Evolutionary conservation across 208 protist genomes (phyloP), one percentile per base, ranked within the genome.

Genomic region (Novymonas esmeraldas): DNA sequence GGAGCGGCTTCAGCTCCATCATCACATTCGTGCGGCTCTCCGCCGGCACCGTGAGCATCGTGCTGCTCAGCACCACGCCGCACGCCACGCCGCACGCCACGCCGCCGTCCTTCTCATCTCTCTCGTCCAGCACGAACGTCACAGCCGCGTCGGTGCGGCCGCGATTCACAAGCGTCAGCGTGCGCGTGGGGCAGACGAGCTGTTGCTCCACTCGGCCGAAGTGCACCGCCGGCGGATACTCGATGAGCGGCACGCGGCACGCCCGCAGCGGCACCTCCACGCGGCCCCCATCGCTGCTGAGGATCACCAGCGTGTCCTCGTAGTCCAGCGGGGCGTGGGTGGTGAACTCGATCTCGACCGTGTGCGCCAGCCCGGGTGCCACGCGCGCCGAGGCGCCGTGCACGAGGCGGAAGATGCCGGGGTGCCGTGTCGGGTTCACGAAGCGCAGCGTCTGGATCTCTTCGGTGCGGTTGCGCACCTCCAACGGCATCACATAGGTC

Each of bases 401-500:
- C 28, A 87, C 73, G 9, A 97, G 74, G 16, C 85, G 80, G 64
- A 97, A 97, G 6, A 76, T 75, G 42, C 38, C 65, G 51, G 64
- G 59, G 61, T 69, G 70, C 59, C 79, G 80, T 36, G 70, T 60
- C 9, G 92, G 89, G 6, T 81, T 79, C 14, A 87, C 76, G 70
- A 97, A 95, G 60, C 92, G 88, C 11, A 97, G 68, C 2, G 79
- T 82, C 55, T 89, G 74, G 39, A 90, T 86, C 34, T 78, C 72
- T 9, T 64, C 56, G 20, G 76, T 83, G 28, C 72, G 67, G 65
- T 97, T 97, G 50, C 80, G 79, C 34, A 97, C 78, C 52, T 87
- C 92, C 55, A 97, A 88, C 33, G 85, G 73, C 61, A 95, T 88
- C 28, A 92, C 85, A 76, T 94, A 97, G 1, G 81, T 91, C 20